Evolutionary conservation across 305 asterid genomes (phyloP).

Genomic region (Striga hermonthica): DNA sequence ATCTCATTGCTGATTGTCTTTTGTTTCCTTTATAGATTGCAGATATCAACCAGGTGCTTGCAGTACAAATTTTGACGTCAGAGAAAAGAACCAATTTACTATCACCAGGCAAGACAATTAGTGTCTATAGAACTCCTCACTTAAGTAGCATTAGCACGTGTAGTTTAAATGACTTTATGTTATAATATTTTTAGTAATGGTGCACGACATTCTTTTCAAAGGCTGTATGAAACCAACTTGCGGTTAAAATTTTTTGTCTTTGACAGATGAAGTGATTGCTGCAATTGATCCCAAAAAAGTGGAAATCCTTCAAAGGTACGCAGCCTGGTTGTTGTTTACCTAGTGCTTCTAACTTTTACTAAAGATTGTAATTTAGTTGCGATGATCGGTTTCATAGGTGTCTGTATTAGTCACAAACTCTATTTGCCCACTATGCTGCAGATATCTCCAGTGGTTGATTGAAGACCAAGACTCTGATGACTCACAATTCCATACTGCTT

Average conservation of each 20-base stretch:
- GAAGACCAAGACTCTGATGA: constrained; percentile 88
- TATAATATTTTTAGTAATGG: background rate
- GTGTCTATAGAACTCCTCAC: constrained; percentile 12
- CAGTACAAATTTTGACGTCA: constrained; percentile 81
- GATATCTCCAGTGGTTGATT: constrained; percentile 97
- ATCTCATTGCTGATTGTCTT: constrained; percentile 30
- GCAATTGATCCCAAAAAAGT: constrained; percentile 89
- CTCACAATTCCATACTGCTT: constrained; percentile 72
- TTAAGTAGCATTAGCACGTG: constrained; percentile 6
- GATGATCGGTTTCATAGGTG: background rate
- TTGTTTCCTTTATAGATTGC: constrained; percentile 60
- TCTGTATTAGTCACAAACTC: constrained; percentile 24
- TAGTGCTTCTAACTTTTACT: background rate
- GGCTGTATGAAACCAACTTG: too few species aligned
- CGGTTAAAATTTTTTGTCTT: too few species aligned
- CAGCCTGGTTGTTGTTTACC: constrained; percentile 24
- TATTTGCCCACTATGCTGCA: constrained; percentile 34
- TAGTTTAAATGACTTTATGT: background rate
- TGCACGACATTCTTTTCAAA: background rate
- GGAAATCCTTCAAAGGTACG: constrained; percentile 85
- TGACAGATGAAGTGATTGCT: constrained; percentile 79
- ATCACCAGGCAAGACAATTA: constrained; percentile 66
- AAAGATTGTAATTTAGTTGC: constrained; percentile 8
- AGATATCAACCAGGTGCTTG: constrained; percentile 74
- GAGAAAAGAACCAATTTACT: constrained; percentile 60